Evolutionary conservation across 2,329 filamentous ascomycete species (phyloP).

Genomic region (Akanthomyces muscarius): DNA sequence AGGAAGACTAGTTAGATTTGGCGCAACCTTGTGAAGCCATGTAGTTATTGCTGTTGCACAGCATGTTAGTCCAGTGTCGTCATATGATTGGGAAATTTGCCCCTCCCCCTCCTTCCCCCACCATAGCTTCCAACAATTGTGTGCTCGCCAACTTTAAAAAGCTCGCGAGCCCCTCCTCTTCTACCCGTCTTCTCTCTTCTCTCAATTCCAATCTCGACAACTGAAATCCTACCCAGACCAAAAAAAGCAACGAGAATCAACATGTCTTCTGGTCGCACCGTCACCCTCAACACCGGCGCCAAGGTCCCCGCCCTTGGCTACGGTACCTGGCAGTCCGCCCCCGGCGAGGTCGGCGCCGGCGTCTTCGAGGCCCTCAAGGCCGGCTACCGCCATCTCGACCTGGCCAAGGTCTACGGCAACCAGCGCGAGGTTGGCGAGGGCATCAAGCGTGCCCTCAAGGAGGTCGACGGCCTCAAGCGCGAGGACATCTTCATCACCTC

Average conservation of each 20-base stretch:
- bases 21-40: background rate
- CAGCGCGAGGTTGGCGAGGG: slow-evolving; percentile 56
- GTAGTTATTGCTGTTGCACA: background rate
- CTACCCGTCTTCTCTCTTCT: background rate
- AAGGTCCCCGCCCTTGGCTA: slow-evolving; percentile 53
- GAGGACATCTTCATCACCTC: slow-evolving; percentile 61
- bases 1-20: background rate
- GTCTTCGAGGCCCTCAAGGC: slow-evolving; percentile 60
- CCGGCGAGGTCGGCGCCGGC: slow-evolving; percentile 59
- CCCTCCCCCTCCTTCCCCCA: slow-evolving; percentile 15
- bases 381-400: slow-evolving; percentile 61
- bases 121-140: slow-evolving; percentile 2
- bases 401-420: slow-evolving; percentile 58
- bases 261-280: slow-evolving; percentile 54
- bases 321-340: slow-evolving; percentile 65
- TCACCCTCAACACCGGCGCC: slow-evolving; percentile 55
- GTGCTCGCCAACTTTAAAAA: background rate
- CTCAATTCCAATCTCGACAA: background rate
- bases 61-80: slow-evolving; percentile 6
- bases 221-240: background rate
- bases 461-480: slow-evolving; percentile 49
- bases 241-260: too few relatives aligned
- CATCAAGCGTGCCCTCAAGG: slow-evolving; percentile 43
- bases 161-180: background rate
- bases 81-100: slow-evolving; percentile 12